Conservation (phyloP, 257 asterid genomes). For the Nicotiana paniculata region DNA sequence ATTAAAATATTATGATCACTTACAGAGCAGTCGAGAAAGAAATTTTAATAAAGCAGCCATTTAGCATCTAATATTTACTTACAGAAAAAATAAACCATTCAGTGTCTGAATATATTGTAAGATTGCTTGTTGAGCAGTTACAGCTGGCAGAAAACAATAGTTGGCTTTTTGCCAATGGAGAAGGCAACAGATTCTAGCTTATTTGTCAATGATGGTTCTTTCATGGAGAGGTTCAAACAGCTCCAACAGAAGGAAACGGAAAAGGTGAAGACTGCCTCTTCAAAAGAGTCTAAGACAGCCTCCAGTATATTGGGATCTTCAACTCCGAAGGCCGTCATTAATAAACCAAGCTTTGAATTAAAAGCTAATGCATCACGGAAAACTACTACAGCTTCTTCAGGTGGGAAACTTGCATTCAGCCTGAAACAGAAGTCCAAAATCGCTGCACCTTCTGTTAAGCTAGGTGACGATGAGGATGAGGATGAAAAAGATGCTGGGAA, state of each 20-base stretch:
- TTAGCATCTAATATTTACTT: not conserved
- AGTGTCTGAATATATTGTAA: constrained; percentile 44
- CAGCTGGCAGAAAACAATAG: constrained; percentile 30
- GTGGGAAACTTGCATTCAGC: constrained; percentile 91
- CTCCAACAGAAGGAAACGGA: constrained; percentile 64
- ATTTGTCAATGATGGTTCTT: constrained; percentile 91
- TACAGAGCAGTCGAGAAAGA: not conserved
- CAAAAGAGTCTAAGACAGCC: constrained; percentile 34
- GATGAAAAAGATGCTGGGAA: constrained; percentile 54
- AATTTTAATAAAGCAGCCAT: not conserved
- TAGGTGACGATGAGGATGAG: constrained; percentile 75
- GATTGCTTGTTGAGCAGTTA: constrained; percentile 75
- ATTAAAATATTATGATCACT: not conserved
- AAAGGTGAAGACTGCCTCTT: constrained; percentile 29
- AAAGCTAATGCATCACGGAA: constrained; percentile 40
- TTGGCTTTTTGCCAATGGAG: constrained; percentile 57
- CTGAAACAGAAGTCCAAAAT: constrained; percentile 83
- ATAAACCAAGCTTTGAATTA: constrained; percentile 33
- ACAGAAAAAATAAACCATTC: constrained; percentile 7
- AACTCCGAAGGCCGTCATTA: constrained; percentile 60
- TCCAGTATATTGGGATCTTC: constrained; percentile 40
- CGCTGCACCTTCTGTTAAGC: constrained; percentile 56
- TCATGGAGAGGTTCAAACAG: constrained; percentile 95
- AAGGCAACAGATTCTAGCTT: constrained; percentile 50
- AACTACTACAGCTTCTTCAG: constrained; percentile 37